Evolutionary conservation across 139 green algal genomes (phyloP).

Genomic region (Chlorokybus atmophyticus): DNA sequence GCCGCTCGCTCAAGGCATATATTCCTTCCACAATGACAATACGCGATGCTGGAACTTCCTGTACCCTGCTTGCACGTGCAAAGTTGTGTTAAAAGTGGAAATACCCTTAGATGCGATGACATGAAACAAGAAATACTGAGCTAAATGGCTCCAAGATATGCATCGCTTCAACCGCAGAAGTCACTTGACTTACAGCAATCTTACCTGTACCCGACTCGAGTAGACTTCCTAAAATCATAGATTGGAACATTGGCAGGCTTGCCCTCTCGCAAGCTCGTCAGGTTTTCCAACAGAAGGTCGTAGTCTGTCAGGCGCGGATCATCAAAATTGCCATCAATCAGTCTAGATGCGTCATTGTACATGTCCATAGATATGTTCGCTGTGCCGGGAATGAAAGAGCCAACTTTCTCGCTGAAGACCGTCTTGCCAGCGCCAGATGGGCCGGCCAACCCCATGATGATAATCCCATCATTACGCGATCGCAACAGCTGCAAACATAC

Average conservation of each 20-base stretch:
- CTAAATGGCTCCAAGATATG: too few relatives aligned
- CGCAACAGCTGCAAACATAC: constrained; percentile 6
- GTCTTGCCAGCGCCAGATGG: constrained; percentile 90
- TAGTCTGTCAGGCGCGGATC: constrained; percentile 92
- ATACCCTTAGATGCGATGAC: constrained; percentile 5
- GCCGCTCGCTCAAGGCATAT: constrained; percentile 70
- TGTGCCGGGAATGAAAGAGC: constrained; percentile 69
- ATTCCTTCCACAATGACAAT: constrained; percentile 94
- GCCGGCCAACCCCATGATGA: constrained; percentile 66
- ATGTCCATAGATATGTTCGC: constrained; percentile 87
- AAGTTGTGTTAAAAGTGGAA: too few relatives aligned
- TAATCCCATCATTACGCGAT: constrained; percentile 8
- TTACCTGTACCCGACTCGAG: constrained; percentile 57
- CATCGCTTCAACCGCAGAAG: too few relatives aligned
- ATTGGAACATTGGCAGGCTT: constrained; percentile 63
- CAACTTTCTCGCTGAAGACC: constrained; percentile 79
- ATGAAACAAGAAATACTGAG: neutral
- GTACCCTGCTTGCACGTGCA: constrained; percentile 1
- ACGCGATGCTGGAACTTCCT: constrained; percentile 43
- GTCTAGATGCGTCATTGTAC: constrained; percentile 84
- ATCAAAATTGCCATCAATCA: constrained; percentile 86
- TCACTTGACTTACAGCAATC: neutral
- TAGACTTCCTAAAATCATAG: constrained; percentile 86
- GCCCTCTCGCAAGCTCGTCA: constrained; percentile 59
- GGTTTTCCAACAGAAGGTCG: constrained; percentile 73